These are phyloP conservation scores for Cornus florida DNA, from an alignment of 148 eudicot species.

Conservation along the genomic window DNA sequence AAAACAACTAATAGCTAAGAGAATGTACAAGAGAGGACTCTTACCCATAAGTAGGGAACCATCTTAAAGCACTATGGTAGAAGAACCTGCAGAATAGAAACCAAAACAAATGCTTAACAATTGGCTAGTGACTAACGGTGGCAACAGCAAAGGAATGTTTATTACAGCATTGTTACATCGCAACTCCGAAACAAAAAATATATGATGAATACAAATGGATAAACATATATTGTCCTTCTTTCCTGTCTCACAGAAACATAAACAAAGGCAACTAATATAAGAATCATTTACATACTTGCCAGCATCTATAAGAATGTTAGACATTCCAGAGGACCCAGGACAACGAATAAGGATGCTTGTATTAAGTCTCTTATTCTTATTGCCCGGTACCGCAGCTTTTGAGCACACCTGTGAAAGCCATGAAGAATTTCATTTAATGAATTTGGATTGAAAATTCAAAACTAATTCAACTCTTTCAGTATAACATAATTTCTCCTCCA, in stretches of 20 bases:
- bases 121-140: neutral
- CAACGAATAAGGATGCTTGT: constrained; percentile 75
- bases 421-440: constrained; percentile 14
- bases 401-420: constrained; percentile 64
- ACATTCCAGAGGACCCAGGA: constrained; percentile 54
- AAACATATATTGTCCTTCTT: neutral
- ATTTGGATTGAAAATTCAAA: neutral
- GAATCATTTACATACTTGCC: constrained; percentile 75
- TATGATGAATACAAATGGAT: neutral
- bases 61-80: constrained; percentile 93
- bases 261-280: neutral
- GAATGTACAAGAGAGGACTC: constrained; percentile 16
- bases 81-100: constrained; percentile 59
- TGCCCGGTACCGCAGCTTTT: constrained; percentile 75
- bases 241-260: neutral
- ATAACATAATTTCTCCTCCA: neutral
- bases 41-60: constrained; percentile 98
- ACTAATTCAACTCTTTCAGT: neutral
- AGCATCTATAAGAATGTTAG: constrained; percentile 86
- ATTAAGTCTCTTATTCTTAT: constrained; percentile 84
- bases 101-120: constrained; percentile 8
- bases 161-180: neutral
- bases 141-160: neutral
- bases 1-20: neutral
- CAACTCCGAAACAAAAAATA: neutral